These are phyloP conservation scores for Trichosporon asahii DNA, from an alignment of 1,284 basidiomycete species.

Conservation along the genomic window DNA sequence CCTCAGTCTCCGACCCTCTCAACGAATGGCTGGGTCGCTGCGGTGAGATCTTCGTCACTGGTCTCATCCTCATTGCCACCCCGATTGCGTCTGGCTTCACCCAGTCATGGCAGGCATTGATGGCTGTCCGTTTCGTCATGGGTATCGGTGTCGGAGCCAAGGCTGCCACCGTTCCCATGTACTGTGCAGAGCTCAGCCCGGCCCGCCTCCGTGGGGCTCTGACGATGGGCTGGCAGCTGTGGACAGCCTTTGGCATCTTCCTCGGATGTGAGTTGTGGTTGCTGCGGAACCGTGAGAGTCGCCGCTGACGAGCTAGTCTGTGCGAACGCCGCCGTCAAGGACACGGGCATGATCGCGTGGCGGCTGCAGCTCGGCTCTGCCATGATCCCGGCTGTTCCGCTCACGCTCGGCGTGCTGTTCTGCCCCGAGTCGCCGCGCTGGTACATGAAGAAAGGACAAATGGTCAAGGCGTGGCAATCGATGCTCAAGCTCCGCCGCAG, in stretches of 20 bases:
- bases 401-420: no score
- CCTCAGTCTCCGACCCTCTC: conserved; percentile 62
- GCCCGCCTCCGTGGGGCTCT: conserved; percentile 55
- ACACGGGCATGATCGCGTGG: no score
- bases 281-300: conserved; percentile 14
- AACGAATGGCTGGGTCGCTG: conserved; percentile 68
- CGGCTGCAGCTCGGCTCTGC: no score
- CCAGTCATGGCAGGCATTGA: conserved; percentile 58
- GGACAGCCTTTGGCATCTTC: conserved; percentile 31
- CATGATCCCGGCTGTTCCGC: no score
- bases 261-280: conserved; percentile 30
- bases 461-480: no score
- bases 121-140: conserved; percentile 50
- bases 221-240: conserved; percentile 52
- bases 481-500: conserved; percentile 66
- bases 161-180: conserved; percentile 56
- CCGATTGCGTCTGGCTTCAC: conserved; percentile 55
- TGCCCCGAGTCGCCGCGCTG: no score
- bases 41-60: conserved; percentile 71
- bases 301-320: conserved; percentile 4
- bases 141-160: conserved; percentile 47
- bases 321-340: conserved; percentile 59
- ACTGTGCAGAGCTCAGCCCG: conserved; percentile 48
- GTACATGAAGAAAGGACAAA: no score
- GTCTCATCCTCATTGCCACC: conserved; percentile 49